phyloP scores from a whole-genome alignment of 73 alveolate genomes.

The Uronychia setigera region DNA sequence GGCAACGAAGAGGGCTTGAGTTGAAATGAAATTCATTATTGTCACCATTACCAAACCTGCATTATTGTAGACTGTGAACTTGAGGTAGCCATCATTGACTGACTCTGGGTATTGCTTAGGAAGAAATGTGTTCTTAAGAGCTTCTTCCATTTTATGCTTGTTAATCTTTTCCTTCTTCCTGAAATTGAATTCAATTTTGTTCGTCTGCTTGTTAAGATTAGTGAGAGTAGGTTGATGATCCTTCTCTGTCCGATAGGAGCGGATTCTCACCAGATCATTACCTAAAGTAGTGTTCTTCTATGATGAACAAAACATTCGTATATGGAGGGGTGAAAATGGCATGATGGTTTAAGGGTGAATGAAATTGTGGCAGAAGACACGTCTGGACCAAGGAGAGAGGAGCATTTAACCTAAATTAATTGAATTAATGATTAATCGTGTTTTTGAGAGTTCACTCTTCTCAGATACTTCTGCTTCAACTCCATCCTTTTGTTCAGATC shows the following conservation, averaged over 20 bases:
- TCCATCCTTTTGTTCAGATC: not conserved
- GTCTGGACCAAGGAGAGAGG: too few species aligned
- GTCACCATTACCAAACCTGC: slow-evolving; percentile 29
- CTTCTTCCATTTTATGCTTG: slow-evolving; percentile 2
- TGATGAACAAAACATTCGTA: too few species aligned
- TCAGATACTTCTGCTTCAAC: not conserved
- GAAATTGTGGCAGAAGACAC: too few species aligned
- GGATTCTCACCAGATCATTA: slow-evolving; percentile 1
- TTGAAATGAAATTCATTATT: slow-evolving; percentile 41
- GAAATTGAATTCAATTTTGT: not conserved
- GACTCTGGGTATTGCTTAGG: slow-evolving; percentile 65
- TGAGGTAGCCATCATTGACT: slow-evolving; percentile 55
- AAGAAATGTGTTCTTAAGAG: slow-evolving; percentile 36
- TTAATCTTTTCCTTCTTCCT: slow-evolving; percentile 3
- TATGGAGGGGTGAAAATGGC: too few species aligned
- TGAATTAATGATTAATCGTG: too few species aligned
- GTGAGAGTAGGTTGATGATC: slow-evolving; percentile 28
- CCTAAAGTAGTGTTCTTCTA: not conserved
- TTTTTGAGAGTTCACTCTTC: not conserved
- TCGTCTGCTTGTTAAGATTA: slow-evolving; percentile 15
- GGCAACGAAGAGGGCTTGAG: slow-evolving; percentile 57
- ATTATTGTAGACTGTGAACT: slow-evolving; percentile 26
- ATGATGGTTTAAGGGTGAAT: too few species aligned
- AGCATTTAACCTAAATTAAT: too few species aligned
- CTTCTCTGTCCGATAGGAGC: slow-evolving; percentile 22